Evolutionary conservation across 306 rosid species (phyloP).

Genomic region (Ammopiptanthus mongolicus): DNA sequence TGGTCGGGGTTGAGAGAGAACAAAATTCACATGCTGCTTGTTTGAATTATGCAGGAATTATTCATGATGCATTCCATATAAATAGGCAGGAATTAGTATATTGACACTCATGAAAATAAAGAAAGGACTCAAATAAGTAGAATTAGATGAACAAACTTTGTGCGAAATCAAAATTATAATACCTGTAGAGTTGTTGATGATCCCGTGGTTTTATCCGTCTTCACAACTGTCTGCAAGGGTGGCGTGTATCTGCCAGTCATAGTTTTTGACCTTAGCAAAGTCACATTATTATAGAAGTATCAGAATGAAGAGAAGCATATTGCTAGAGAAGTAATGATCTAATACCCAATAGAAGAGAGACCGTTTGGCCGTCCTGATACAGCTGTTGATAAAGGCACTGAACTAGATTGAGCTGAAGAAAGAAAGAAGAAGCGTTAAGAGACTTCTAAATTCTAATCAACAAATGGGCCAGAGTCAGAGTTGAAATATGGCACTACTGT

Average conservation of each 20-base stretch:
- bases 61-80: background rate
- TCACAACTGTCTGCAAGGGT: conserved; percentile 31
- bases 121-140: background rate
- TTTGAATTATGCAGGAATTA: conserved; percentile 11
- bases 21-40: conserved; percentile 40
- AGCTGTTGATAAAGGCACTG: conserved; percentile 33
- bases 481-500: background rate
- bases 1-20: conserved; percentile 34
- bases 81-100: background rate
- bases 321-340: conserved; percentile 17
- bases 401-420: conserved; percentile 33
- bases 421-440: conserved; percentile 10
- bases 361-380: conserved; percentile 35
- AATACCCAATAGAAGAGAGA: conserved; percentile 49
- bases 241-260: conserved; percentile 27
- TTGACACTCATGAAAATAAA: background rate
- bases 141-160: background rate
- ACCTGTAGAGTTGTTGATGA: conserved; percentile 38
- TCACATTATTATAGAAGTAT: conserved; percentile 1
- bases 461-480: conserved; percentile 17
- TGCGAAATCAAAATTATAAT: conserved; percentile 7
- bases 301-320: conserved; percentile 9
- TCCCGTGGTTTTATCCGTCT: conserved; percentile 20
- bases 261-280: conserved; percentile 17
- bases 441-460: conserved; percentile 6